Base-by-base conservation (phyloP, 768 basidiomycete species). In the Auricularia cornea region DNA sequence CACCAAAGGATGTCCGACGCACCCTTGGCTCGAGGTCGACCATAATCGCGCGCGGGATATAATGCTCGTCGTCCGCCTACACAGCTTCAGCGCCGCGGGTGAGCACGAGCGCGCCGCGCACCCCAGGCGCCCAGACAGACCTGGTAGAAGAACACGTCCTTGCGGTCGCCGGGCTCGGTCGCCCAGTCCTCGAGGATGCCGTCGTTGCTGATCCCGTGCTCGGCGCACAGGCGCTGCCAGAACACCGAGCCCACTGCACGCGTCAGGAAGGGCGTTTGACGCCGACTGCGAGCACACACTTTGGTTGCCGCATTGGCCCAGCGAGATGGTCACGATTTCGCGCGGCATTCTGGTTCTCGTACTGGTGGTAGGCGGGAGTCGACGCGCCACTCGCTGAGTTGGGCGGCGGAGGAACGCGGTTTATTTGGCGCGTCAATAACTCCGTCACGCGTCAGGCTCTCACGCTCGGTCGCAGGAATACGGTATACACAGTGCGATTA, bases 61-160 rank as follows among this genome's bases (percentile, higher is more conserved):
- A 99, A 70, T 97, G 95, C 73, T 98, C 97, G 71, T 99, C 97
- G 73, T 99, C 97, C n/a, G 97, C 97, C 74, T 48, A 3, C n/a
- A 2, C 16, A 48, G n/a, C n/a, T n/a, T n/a, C n/a, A 38, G 35
- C 35, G 16, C 35, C 35, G 44, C 10, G 23, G 23, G 20, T 48
- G 16, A 48, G 20, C 44, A 48, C 5, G 20, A 48, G 12, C 20
- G 44, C 44, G 23, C 11, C 44, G 44, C 23, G 23, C 10, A 38
- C 35, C 3, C 6, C 44, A 5, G 20, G 44, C 11, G 20, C n/a
- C n/a, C n/a, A n/a, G 20, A 23, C 44, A 20, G 20, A 48, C 44
- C 44, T 98, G 96, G 73, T 99, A 98, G 79, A 99, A 99, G 78
- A 99, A 99, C 30, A 97, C 96, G 76, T 99, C 97, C 72, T 98